These are phyloP conservation scores for Cladosporium sphaerospermum DNA, from an alignment of 2,329 filamentous ascomycete genomes.

Conservation along the genomic window DNA sequence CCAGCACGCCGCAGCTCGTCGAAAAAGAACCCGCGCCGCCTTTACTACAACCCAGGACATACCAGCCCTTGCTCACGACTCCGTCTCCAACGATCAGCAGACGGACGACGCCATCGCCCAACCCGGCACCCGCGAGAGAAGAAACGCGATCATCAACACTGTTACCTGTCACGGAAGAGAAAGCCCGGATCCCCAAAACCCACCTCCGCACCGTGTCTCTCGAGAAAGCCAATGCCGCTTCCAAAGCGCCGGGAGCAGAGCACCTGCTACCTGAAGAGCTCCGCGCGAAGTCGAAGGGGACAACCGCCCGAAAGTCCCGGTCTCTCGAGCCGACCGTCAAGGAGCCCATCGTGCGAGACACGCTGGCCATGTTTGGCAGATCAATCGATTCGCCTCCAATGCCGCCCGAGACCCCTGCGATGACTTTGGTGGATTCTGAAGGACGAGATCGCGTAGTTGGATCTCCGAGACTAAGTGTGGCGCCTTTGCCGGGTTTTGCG, in stretches of 20 bases:
- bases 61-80: constrained; percentile 22
- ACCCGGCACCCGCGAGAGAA: not conserved
- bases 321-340: constrained; percentile 17
- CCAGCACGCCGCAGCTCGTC: constrained; percentile 23
- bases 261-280: constrained; percentile 29
- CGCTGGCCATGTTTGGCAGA: constrained; percentile 9
- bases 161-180: constrained; percentile 11
- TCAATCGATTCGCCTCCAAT: not conserved
- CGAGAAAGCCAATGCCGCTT: constrained; percentile 21
- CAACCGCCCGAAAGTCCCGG: constrained; percentile 12
- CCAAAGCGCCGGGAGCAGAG: constrained; percentile 23
- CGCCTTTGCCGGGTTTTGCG: constrained; percentile 2
- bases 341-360: not conserved
- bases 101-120: constrained; percentile 13
- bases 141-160: constrained; percentile 13
- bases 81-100: constrained; percentile 21
- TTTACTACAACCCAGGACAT: constrained; percentile 22
- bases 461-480: constrained; percentile 2
- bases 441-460: constrained; percentile 8
- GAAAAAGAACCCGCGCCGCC: constrained; percentile 3
- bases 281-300: constrained; percentile 19
- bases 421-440: constrained; percentile 10
- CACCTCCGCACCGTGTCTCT: constrained; percentile 22
- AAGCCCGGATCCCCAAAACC: constrained; percentile 12
- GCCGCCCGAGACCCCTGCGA: not conserved